These are phyloP conservation scores for Ceratocystis alfenasii DNA, from an alignment of 2,329 filamentous ascomycete species.

Conservation along the genomic window DNA sequence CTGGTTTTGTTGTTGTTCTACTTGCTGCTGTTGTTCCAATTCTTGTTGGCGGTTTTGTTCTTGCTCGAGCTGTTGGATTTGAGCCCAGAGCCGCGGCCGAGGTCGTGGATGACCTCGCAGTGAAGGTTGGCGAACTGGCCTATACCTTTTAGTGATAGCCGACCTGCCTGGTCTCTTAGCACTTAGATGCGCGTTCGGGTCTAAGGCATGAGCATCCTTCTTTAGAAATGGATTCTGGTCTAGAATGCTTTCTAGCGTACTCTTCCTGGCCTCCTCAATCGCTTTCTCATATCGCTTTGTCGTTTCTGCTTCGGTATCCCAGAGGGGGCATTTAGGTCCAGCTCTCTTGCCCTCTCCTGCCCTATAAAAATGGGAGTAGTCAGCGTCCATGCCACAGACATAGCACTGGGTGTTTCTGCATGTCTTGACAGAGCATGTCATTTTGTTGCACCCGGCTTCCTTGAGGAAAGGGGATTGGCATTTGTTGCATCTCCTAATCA, in stretches of 20 bases:
- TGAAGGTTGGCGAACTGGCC: no score
- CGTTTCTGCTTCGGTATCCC: constrained; percentile 39
- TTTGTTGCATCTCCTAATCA: constrained; percentile 65
- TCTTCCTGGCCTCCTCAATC: constrained; percentile 26
- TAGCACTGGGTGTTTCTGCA: constrained; percentile 52
- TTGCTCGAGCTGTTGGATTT: no score
- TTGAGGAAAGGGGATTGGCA: constrained; percentile 68
- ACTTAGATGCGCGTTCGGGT: constrained; percentile 27
- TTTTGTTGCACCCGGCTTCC: constrained; percentile 69
- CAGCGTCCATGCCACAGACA: constrained; percentile 54
- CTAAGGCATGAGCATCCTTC: constrained; percentile 31
- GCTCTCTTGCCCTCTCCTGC: constrained; percentile 25
- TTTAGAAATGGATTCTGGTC: constrained; percentile 41
- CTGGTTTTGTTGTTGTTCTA: no score
- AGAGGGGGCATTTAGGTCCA: constrained; percentile 51
- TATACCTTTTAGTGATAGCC: no score
- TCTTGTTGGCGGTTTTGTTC: no score
- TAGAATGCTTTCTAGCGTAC: constrained; percentile 43
- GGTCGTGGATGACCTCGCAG: no score
- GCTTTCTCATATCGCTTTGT: background rate
- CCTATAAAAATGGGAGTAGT: constrained; percentile 62
- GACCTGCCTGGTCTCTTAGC: no score
- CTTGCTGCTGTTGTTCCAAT: no score
- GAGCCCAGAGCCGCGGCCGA: no score
- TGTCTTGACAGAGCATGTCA: constrained; percentile 50